A percentile compares a stretch with the other conserved stretches of the same genome.
Evolutionary conservation across 768 basidiomycete species (phyloP).

Genomic region (Collybiopsis confluens): DNA sequence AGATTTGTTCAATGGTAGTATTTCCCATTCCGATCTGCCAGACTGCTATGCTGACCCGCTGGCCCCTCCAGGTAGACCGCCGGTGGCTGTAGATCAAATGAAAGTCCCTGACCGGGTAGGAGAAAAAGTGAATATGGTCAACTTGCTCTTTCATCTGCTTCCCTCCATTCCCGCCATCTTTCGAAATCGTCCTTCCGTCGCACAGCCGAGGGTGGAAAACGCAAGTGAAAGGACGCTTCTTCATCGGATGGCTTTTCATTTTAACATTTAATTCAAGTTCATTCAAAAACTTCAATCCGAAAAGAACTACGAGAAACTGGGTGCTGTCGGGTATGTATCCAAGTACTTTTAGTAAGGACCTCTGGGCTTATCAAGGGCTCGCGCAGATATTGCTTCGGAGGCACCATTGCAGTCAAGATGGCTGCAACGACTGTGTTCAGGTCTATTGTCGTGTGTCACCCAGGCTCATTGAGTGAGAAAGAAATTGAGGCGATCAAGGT

Average conservation of each 20-base stretch:
- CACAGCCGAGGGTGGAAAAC: slow-evolving; percentile 25
- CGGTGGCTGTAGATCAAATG: slow-evolving; percentile 22
- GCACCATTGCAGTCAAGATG: slow-evolving; percentile 31
- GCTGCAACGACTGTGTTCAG: slow-evolving; percentile 31
- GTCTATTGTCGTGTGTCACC: slow-evolving; percentile 39
- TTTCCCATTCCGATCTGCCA: too few species aligned
- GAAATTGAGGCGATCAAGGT: slow-evolving; percentile 34
- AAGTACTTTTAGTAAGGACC: slow-evolving; percentile 4
- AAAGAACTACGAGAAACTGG: slow-evolving; percentile 39
- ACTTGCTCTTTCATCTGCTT: slow-evolving; percentile 18
- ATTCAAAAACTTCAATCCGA: slow-evolving; percentile 30
- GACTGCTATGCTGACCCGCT: background rate
- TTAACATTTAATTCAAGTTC: slow-evolving; percentile 19
- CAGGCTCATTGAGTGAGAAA: slow-evolving; percentile 27
- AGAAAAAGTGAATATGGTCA: slow-evolving; percentile 22
- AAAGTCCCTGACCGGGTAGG: slow-evolving; percentile 27
- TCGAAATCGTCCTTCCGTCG: slow-evolving; percentile 27
- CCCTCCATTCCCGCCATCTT: slow-evolving; percentile 25
- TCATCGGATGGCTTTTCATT: background rate
- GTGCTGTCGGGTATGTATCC: slow-evolving; percentile 35
- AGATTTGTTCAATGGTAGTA: slow-evolving; percentile 54
- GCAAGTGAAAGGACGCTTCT: too few species aligned
- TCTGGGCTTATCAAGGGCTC: background rate
- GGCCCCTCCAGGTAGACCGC: slow-evolving; percentile 22
- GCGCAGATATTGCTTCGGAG: slow-evolving; percentile 41